Evolutionary conservation across 2,329 filamentous ascomycete genomes (phyloP).

Genomic region (Beauveria asiatica): DNA sequence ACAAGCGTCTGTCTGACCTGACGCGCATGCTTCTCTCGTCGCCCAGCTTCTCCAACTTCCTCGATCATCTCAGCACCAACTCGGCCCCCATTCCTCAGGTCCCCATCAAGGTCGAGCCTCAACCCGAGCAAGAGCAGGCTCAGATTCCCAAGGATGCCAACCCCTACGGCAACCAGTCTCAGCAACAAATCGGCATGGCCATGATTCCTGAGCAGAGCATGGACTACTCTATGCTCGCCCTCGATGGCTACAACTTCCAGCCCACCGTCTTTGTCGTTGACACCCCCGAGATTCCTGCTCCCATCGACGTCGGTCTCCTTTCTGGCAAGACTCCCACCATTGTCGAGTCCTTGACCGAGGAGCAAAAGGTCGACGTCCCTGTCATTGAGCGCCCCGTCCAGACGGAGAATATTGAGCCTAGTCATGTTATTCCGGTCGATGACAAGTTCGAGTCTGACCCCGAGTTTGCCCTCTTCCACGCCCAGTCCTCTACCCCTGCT

Average conservation of each 20-base stretch:
- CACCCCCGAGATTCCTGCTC: conserved; percentile 54
- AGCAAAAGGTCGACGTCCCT: conserved; percentile 49
- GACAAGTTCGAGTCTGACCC: conserved; percentile 55
- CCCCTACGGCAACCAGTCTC: conserved; percentile 46
- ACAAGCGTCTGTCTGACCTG: conserved; percentile 67
- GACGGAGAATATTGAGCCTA: conserved; percentile 22
- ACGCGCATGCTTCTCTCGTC: conserved; percentile 77
- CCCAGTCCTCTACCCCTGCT: conserved; percentile 23
- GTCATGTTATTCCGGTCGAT: conserved; percentile 29
- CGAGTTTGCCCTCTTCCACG: conserved; percentile 52
- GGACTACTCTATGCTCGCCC: conserved; percentile 63
- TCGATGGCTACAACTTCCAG: conserved; percentile 56
- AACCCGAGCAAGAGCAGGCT: conserved; percentile 36
- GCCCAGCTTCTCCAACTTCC: conserved; percentile 72
- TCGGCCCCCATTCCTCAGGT: conserved; percentile 36
- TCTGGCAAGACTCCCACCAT: conserved; percentile 61
- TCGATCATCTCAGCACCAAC: conserved; percentile 61
- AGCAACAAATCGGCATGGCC: conserved; percentile 68
- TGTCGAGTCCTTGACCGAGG: conserved; percentile 35
- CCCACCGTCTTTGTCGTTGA: conserved; percentile 70
- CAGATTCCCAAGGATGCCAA: conserved; percentile 59
- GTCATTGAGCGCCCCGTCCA: conserved; percentile 41
- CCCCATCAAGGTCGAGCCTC: conserved; percentile 29
- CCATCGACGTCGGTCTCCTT: conserved; percentile 53
- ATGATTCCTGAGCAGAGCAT: conserved; percentile 73